Percentiles rank a stretch among this genome's conserved stretches.
phyloP scores from a whole-genome alignment of 441 rosid species.

The Pelargonium cotyledonis region DNA sequence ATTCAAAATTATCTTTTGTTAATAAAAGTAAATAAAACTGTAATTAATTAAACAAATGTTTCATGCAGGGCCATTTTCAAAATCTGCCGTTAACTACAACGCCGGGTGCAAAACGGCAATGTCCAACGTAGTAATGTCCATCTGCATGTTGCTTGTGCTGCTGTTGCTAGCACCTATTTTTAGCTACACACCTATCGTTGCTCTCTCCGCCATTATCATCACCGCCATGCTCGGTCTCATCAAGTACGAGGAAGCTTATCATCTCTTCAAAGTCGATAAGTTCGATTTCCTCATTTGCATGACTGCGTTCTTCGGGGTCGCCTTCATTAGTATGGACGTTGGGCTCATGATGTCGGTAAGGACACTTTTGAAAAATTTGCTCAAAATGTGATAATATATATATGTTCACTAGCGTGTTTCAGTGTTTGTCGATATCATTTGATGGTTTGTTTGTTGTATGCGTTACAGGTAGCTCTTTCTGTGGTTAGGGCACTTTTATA shows the following conservation, averaged over 20 bases:
- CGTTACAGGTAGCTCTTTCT: slow-evolving; percentile 39
- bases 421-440: too few relatives aligned
- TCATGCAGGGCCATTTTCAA: slow-evolving; percentile 75
- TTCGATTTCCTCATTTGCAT: slow-evolving; percentile 73
- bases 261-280: slow-evolving; percentile 67
- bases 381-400: too few relatives aligned
- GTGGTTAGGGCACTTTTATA: slow-evolving; percentile 56
- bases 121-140: slow-evolving; percentile 72
- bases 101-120: slow-evolving; percentile 63
- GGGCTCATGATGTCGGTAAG: slow-evolving; percentile 73
- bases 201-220: slow-evolving; percentile 81
- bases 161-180: slow-evolving; percentile 72
- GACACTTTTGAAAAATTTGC: not conserved
- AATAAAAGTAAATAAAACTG: too few relatives aligned
- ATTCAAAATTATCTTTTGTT: too few relatives aligned
- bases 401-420: too few relatives aligned
- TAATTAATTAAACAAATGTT: not conserved
- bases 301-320: slow-evolving; percentile 66
- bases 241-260: slow-evolving; percentile 49
- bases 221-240: slow-evolving; percentile 87
- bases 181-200: slow-evolving; percentile 79
- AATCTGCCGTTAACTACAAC: slow-evolving; percentile 81
- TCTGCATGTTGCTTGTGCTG: slow-evolving; percentile 75
- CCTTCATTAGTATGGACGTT: slow-evolving; percentile 74
- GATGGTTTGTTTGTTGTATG: too few relatives aligned